phyloP scores from a whole-genome alignment of 2,329 filamentous ascomycete genomes.

The Ambrosiella xylebori region DNA sequence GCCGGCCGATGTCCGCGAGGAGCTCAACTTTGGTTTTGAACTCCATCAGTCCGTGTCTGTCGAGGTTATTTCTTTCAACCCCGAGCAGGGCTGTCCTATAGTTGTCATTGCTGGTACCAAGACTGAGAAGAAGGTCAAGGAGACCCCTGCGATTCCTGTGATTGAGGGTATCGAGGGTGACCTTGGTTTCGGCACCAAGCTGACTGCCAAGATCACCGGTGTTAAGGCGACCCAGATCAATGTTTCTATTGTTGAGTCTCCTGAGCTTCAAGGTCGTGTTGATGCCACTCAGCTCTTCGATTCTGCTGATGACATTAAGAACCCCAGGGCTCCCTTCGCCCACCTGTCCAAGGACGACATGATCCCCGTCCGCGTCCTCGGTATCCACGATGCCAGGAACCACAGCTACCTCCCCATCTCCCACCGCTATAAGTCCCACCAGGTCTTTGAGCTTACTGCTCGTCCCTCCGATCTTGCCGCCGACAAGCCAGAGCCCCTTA shows the following conservation, averaged over 20 bases:
- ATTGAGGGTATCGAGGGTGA: slow-evolving; percentile 39
- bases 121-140: slow-evolving; percentile 24
- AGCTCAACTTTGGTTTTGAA: slow-evolving; percentile 62
- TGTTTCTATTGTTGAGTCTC: slow-evolving; percentile 58
- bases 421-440: slow-evolving; percentile 64
- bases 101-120: slow-evolving; percentile 31
- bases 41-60: slow-evolving; percentile 60
- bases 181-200: slow-evolving; percentile 52
- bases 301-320: slow-evolving; percentile 66
- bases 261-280: slow-evolving; percentile 74
- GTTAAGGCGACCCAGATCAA: slow-evolving; percentile 88
- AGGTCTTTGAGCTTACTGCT: slow-evolving; percentile 72
- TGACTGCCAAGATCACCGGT: slow-evolving; percentile 63
- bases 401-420: slow-evolving; percentile 84
- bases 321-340: slow-evolving; percentile 64
- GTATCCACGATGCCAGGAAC: slow-evolving; percentile 76
- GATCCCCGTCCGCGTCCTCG: slow-evolving; percentile 60
- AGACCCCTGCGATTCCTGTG: slow-evolving; percentile 15
- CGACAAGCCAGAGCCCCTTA: slow-evolving; percentile 33
- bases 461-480: slow-evolving; percentile 50
- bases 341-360: slow-evolving; percentile 42
- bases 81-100: slow-evolving; percentile 49
- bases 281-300: slow-evolving; percentile 86
- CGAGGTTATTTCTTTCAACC: slow-evolving; percentile 56
- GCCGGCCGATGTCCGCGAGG: slow-evolving; percentile 46